Conservation (phyloP, 164 flowering plant species). For the Akebia trifoliata region DNA sequence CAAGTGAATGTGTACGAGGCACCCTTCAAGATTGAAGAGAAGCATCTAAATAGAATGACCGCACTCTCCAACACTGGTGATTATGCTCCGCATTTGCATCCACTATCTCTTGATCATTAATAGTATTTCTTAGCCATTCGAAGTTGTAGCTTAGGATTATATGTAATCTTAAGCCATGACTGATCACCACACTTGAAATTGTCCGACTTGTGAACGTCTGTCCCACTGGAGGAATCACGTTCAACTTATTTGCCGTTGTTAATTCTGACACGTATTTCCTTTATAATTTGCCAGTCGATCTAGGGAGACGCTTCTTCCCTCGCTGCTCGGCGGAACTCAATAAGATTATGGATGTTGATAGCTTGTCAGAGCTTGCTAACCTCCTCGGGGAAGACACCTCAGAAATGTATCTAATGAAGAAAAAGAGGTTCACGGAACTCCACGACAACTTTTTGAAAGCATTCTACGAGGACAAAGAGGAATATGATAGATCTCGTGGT, state of each 20-base stretch:
- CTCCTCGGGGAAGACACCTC: conserved; percentile 31
- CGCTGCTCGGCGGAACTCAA: conserved; percentile 74
- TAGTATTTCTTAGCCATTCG: too few relatives aligned
- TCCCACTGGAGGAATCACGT: too few relatives aligned
- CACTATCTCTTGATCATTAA: too few relatives aligned
- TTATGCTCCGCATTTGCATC: neutral
- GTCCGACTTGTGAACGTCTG: too few relatives aligned
- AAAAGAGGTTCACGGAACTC: conserved; percentile 52
- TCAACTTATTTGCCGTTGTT: too few relatives aligned
- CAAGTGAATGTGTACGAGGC: conserved; percentile 67
- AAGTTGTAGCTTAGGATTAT: too few relatives aligned
- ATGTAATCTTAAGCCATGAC: too few relatives aligned
- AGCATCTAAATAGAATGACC: conserved; percentile 54
- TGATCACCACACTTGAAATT: too few relatives aligned
- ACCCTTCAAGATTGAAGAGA: conserved; percentile 73
- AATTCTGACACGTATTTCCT: neutral
- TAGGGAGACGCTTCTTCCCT: conserved; percentile 82
- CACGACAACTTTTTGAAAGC: conserved; percentile 54
- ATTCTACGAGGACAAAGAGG: conserved; percentile 61
- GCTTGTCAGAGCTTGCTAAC: conserved; percentile 48
- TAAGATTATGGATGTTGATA: conserved; percentile 71
- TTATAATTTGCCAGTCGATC: conserved; percentile 51
- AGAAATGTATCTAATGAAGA: conserved; percentile 47
- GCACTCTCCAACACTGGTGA: conserved; percentile 85
- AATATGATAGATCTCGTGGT: conserved; percentile 31